Evolutionary conservation across 2,329 filamentous ascomycete species (phyloP).

Genomic region (Alternaria viburni): DNA sequence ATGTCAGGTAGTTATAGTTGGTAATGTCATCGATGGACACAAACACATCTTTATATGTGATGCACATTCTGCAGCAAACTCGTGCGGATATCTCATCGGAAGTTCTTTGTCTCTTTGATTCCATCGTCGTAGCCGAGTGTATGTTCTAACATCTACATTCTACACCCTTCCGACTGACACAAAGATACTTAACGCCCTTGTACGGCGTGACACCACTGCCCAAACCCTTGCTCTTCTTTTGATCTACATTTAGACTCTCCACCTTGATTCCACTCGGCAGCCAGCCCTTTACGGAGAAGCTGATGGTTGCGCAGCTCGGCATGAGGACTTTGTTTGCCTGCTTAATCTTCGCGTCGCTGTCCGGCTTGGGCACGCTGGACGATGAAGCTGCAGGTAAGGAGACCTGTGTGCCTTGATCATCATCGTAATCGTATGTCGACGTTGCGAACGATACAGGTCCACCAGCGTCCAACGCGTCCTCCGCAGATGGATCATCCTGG

Average conservation of each 20-base stretch:
- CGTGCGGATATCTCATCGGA: neutral
- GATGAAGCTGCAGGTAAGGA: neutral
- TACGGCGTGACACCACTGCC: constrained; percentile 91
- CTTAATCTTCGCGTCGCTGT: constrained; percentile 60
- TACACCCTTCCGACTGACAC: constrained; percentile 65
- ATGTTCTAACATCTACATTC: constrained; percentile 46
- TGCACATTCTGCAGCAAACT: too few relatives aligned
- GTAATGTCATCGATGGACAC: neutral
- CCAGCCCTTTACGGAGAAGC: constrained; percentile 66
- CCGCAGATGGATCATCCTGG: constrained; percentile 50
- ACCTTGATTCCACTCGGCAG: constrained; percentile 69
- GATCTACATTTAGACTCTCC: constrained; percentile 66
- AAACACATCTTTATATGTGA: neutral
- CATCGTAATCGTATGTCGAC: constrained; percentile 42
- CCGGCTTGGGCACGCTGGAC: constrained; percentile 25
- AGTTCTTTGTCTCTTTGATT: neutral
- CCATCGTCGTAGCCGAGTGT: neutral
- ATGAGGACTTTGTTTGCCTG: constrained; percentile 63
- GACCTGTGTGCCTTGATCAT: constrained; percentile 30
- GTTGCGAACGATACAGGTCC: constrained; percentile 25
- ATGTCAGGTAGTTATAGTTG: neutral
- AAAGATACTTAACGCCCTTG: constrained; percentile 98
- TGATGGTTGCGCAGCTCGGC: constrained; percentile 55
- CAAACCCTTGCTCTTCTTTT: constrained; percentile 82
- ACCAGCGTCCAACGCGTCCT: constrained; percentile 43